Evolutionary conservation across 2,329 filamentous ascomycete genomes (phyloP).

Genomic region (Talaromyces amestolkiae): DNA sequence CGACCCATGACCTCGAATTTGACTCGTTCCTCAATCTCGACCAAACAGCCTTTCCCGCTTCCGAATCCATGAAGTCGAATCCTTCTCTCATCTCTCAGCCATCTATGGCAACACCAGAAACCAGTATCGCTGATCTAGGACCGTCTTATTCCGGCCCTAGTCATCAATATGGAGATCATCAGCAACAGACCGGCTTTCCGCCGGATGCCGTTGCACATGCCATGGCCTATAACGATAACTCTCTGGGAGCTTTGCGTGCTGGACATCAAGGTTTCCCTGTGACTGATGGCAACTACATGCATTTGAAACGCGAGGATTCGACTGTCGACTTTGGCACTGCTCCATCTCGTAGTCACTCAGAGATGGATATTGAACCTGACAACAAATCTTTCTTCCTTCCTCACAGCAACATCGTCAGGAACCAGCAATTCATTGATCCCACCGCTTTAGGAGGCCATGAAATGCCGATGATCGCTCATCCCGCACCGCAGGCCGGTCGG

Average conservation of each 20-base stretch:
- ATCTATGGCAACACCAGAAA: slow-evolving; percentile 37
- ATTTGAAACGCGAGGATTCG: slow-evolving; percentile 42
- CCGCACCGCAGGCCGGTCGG: slow-evolving; percentile 62
- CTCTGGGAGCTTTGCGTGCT: slow-evolving; percentile 38
- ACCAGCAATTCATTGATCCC: slow-evolving; percentile 67
- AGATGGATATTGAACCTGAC: slow-evolving; percentile 68
- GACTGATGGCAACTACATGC: slow-evolving; percentile 60
- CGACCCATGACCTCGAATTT: slow-evolving; percentile 45
- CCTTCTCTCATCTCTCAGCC: slow-evolving; percentile 37
- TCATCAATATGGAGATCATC: slow-evolving; percentile 92
- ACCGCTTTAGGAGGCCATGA: slow-evolving; percentile 67
- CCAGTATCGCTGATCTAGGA: slow-evolving; percentile 35
- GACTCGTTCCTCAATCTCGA: slow-evolving; percentile 50
- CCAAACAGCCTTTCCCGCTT: slow-evolving; percentile 41
- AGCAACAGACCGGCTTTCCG: slow-evolving; percentile 91
- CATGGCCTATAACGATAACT: slow-evolving; percentile 69
- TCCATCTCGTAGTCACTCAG: slow-evolving; percentile 55
- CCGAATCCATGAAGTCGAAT: slow-evolving; percentile 36
- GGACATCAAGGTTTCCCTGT: slow-evolving; percentile 46
- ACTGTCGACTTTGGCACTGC: slow-evolving; percentile 69
- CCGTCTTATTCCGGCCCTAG: slow-evolving; percentile 72
- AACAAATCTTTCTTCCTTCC: slow-evolving; percentile 63
- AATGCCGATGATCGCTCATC: slow-evolving; percentile 44
- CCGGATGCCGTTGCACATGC: slow-evolving; percentile 78
- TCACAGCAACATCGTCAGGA: slow-evolving; percentile 28